These are phyloP conservation scores for Globisporangium ultimum DNA, from an alignment of 352 stramenopile genomes.

Conservation along the genomic window DNA sequence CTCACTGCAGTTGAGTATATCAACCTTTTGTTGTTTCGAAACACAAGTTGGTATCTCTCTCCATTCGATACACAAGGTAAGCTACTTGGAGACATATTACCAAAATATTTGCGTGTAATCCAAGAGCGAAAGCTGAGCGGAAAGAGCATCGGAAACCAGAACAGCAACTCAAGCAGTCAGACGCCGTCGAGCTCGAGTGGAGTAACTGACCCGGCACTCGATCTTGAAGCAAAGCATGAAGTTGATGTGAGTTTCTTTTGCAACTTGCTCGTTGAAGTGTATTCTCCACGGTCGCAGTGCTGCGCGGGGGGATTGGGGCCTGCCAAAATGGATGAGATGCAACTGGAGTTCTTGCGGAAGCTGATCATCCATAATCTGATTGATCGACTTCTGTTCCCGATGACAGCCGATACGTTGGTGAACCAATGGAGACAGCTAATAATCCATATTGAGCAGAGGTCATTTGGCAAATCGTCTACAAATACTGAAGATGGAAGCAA, in stretches of 20 bases:
- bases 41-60: slow-evolving; percentile 75
- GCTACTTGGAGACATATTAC: slow-evolving; percentile 54
- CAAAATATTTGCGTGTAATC: slow-evolving; percentile 53
- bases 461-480: slow-evolving; percentile 18
- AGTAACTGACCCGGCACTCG: slow-evolving; percentile 16
- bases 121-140: slow-evolving; percentile 22
- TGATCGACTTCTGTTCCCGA: slow-evolving; percentile 56
- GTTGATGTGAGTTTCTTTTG: slow-evolving; percentile 79
- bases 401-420: slow-evolving; percentile 19
- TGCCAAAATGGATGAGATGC: slow-evolving; percentile 31
- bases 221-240: slow-evolving; percentile 23
- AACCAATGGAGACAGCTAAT: slow-evolving; percentile 70
- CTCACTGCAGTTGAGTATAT: slow-evolving; percentile 43
- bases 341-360: slow-evolving; percentile 36
- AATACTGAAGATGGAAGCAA: slow-evolving; percentile 13
- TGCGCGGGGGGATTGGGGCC: slow-evolving; percentile 12
- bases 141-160: not conserved
- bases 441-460: slow-evolving; percentile 55
- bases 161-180: slow-evolving; percentile 11
- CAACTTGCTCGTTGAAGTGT: slow-evolving; percentile 69
- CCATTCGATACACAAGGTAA: slow-evolving; percentile 76
- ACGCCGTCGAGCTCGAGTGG: slow-evolving; percentile 11
- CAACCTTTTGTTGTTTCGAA: slow-evolving; percentile 69
- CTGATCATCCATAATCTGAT: slow-evolving; percentile 73
- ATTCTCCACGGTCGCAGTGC: slow-evolving; percentile 28